phyloP scores from a whole-genome alignment of 2,329 filamentous ascomycete genomes.

The Hymenoscyphus albidus region DNA sequence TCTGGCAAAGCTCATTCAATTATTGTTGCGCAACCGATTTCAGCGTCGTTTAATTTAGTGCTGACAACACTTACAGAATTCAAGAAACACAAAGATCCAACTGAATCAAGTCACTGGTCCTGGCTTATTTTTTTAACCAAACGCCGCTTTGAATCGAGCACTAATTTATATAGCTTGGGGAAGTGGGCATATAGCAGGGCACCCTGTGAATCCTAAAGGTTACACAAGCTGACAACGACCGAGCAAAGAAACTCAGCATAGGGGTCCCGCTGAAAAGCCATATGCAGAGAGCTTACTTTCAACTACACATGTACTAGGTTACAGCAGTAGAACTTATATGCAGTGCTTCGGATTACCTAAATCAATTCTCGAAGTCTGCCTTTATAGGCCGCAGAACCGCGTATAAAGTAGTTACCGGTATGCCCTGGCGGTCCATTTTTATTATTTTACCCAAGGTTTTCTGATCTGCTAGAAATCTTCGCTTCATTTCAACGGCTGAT shows the following conservation, averaged over 20 bases:
- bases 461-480: background rate
- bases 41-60: too few species aligned
- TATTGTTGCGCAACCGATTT: too few species aligned
- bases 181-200: too few species aligned
- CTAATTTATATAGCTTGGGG: too few species aligned
- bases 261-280: background rate
- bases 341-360: background rate
- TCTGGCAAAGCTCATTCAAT: too few species aligned
- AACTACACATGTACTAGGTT: background rate
- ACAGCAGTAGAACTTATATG: background rate
- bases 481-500: too few species aligned
- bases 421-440: background rate
- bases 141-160: too few species aligned
- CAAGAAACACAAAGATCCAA: too few species aligned
- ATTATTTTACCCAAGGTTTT: background rate
- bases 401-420: background rate
- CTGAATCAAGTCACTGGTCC: too few species aligned
- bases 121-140: too few species aligned
- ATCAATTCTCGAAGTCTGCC: background rate
- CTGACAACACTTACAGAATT: too few species aligned
- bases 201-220: too few species aligned
- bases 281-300: background rate
- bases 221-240: background rate
- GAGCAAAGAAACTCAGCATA: background rate
- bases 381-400: background rate